Base-by-base conservation (phyloP, 2,329 filamentous ascomycete species). In the Trichoderma sp. region DNA sequence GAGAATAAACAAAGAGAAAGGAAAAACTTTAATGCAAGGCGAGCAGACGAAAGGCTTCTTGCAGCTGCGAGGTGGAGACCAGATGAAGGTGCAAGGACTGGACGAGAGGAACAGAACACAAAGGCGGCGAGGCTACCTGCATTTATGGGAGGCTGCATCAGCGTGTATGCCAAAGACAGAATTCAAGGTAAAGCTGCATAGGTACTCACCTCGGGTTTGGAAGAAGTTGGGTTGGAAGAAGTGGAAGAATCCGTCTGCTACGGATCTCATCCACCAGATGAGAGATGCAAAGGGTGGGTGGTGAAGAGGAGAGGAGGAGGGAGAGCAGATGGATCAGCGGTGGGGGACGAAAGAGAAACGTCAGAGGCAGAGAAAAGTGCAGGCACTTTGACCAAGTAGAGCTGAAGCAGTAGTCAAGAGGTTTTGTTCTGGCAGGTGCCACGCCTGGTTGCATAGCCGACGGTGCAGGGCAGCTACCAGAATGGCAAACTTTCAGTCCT, bases 1-100 rank as follows among this genome's bases (percentile, higher is more conserved):
- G 21, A 14, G 16, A 2, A 58, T 21, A 10, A 58, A 58, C 21
- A 52, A 26, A 30, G 21, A 18, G 16, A 58, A 10, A 16, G 30
- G 2, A 37, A 24, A 32, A 32, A 30, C 13, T 24, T 24, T 51
- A n/a, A 8, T 16, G 24, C 43, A 34, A 55, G 60, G 52, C 49
- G 18, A 26, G 26, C 39, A 66, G 28, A 39, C 37, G 37, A 32
- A 28, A 66, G 64, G 64, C 64, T 58, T 43, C 39, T 49, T 66
- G 64, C 64, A 59, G 64, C 54, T 66, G 64, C 39, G 16, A 28
- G 28, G 52, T 32, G 28, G 54, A 34, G 54, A 56, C 34, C 3
- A 16, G 54, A 56, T 10, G 54, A 28, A 21, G 34, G 28, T 18
- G 28, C 26, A 30, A 14, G n/a, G 28, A 16, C 28, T 54, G 16